Conservation (phyloP, 495 filamentous ascomycete species). For the Trichoderma orchidacearum region DNA sequence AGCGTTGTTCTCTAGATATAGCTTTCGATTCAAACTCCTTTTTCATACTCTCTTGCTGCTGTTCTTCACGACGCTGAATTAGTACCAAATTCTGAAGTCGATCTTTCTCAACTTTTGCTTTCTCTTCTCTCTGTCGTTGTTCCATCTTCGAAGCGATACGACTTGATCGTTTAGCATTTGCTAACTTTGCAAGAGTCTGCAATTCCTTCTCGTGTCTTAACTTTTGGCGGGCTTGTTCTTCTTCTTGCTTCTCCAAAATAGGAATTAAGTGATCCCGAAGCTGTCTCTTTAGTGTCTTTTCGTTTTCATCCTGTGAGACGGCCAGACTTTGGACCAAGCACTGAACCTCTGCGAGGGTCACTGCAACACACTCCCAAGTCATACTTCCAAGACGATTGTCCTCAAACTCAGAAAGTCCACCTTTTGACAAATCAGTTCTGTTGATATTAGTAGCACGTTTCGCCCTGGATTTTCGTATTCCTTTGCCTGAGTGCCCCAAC, state of each 20-base stretch:
- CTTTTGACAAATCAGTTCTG: conserved; percentile 15
- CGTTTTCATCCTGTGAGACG: conserved; percentile 65
- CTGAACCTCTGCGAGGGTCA: conserved; percentile 64
- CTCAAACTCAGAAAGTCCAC: conserved; percentile 29
- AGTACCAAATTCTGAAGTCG: conserved; percentile 52
- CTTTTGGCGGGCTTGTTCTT: conserved; percentile 55
- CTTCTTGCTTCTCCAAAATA: conserved; percentile 68
- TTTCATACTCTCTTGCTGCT: conserved; percentile 50
- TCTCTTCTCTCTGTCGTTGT: conserved; percentile 60
- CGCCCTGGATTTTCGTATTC: conserved; percentile 40
- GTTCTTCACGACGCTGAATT: conserved; percentile 54
- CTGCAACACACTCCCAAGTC: conserved; percentile 85
- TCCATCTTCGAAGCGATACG: conserved; percentile 71
- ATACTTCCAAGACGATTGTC: conserved; percentile 53
- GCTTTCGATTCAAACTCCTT: conserved; percentile 69
- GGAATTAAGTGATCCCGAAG: conserved; percentile 67
- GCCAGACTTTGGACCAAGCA: conserved; percentile 55
- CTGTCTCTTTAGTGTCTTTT: conserved; percentile 57
- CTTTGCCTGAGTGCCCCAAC: not conserved
- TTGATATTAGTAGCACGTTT: conserved; percentile 36
- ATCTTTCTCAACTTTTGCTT: conserved; percentile 54
- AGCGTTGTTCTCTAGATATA: conserved; percentile 70
- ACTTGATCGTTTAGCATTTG: conserved; percentile 86
- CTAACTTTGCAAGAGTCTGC: conserved; percentile 65
- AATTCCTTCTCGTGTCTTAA: conserved; percentile 66